Base-by-base conservation (phyloP, 768 basidiomycete species). In the Lentinus brumalis region DNA sequence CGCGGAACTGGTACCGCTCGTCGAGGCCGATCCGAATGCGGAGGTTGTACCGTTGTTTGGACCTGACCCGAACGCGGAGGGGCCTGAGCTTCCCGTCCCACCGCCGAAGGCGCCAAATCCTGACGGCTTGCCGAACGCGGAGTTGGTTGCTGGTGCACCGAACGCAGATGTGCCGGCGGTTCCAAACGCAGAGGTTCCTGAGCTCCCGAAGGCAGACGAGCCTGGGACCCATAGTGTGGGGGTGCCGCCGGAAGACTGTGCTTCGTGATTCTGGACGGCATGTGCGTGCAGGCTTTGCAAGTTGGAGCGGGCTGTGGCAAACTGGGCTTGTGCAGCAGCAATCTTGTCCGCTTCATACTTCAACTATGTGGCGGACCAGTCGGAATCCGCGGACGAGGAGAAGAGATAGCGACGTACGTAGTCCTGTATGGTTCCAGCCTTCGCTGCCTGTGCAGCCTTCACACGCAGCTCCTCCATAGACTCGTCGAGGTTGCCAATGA, bases 381-480 rank as follows among this genome's bases (percentile, higher is more conserved):
- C 30, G 30, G 42, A 10, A 32, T 26, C 21, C 31, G n/a, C 50
- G 39, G 11, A 38, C 6, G 4, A 5, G n/a, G 2, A 47, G 55
- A 42, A 39, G 57, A 10, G 30, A 0, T 38, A 30, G 16, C 4
- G n/a, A 78, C 88, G 64, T 65, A 92, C 93, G 72, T 94, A 94
- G 78, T 86, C 85, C 41, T 82, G 78, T 7, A 77, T 64, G 51
- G 80, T 86, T 18, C 86, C 86, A 8, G 78, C 76, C 61, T 80
- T 78, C 21, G 82, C 63, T 0, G 90, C 88, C 8, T 77, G 72
- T 2, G 79, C 77, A 6, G 89, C 89, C 62, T 81, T 86, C 40
- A 88, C 76, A 46, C 91, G 81, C 47, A 96, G 74, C 72, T 97
- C 94, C 67, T 96, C 94, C 0, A 83, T 83, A 0, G 87, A 89